Evolutionary conservation across 2,329 filamentous ascomycete genomes (phyloP).

Genomic region (Cytospora piceae): DNA sequence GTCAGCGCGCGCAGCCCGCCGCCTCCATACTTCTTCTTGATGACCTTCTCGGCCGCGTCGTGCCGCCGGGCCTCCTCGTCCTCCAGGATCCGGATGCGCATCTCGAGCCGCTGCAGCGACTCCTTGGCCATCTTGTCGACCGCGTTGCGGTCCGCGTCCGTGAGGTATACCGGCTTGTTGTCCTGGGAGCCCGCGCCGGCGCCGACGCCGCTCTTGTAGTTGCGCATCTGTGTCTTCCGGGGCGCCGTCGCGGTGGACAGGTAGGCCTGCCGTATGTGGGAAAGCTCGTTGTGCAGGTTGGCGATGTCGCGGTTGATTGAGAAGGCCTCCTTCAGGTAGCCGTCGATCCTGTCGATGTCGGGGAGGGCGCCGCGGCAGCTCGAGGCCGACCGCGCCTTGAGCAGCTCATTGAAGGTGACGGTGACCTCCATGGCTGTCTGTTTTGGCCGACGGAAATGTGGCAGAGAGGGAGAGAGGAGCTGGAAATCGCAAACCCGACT

Average conservation of each 20-base stretch:
- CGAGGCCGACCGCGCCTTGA: slow-evolving; percentile 61
- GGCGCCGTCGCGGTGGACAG: slow-evolving; percentile 78
- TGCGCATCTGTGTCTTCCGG: slow-evolving; percentile 56
- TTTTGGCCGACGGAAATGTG: background rate
- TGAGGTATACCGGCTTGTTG: slow-evolving; percentile 61
- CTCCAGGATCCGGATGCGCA: slow-evolving; percentile 76
- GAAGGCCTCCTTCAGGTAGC: slow-evolving; percentile 92
- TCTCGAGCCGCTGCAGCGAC: slow-evolving; percentile 82
- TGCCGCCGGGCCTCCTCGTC: slow-evolving; percentile 82
- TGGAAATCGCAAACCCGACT: background rate
- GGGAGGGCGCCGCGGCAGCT: slow-evolving; percentile 48
- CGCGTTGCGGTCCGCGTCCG: slow-evolving; percentile 79
- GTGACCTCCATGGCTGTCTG: slow-evolving; percentile 62
- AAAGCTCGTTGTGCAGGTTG: slow-evolving; percentile 78
- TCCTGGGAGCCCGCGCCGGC: slow-evolving; percentile 36
- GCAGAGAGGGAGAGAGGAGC: background rate
- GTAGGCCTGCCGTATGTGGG: slow-evolving; percentile 84
- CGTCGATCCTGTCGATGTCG: slow-evolving; percentile 66
- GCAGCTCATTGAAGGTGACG: slow-evolving; percentile 67
- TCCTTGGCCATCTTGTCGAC: slow-evolving; percentile 87
- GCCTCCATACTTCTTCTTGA: slow-evolving; percentile 69
- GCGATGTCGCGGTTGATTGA: slow-evolving; percentile 87
- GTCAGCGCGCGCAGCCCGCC: slow-evolving; percentile 66
- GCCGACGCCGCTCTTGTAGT: slow-evolving; percentile 35
- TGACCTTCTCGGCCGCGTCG: slow-evolving; percentile 71